Evolutionary conservation across 1,139 yeast species (phyloP).

Genomic region (Hemisphaericaspora lyxosophila): DNA sequence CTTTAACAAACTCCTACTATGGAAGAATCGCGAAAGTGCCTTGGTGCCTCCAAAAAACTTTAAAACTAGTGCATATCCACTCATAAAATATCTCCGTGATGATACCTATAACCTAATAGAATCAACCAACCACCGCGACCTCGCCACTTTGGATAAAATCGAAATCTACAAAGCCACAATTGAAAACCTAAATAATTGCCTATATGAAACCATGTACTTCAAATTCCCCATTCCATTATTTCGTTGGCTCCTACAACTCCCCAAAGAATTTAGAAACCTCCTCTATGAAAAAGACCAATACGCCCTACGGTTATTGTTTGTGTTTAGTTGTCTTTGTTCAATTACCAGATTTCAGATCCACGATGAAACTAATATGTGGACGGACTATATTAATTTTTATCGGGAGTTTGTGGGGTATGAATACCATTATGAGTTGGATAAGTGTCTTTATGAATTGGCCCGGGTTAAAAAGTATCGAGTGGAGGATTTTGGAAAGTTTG

Average conservation of each 20-base stretch:
- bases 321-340: slow-evolving; percentile 21
- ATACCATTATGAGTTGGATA: slow-evolving; percentile 14
- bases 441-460: slow-evolving; percentile 14
- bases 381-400: slow-evolving; percentile 28
- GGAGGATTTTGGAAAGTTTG: slow-evolving; percentile 4
- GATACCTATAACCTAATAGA: slow-evolving; percentile 1
- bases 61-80: slow-evolving; percentile 2
- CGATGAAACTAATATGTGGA: slow-evolving; percentile 25
- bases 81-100: slow-evolving; percentile 1
- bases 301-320: slow-evolving; percentile 27
- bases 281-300: slow-evolving; percentile 21
- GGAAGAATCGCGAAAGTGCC: no score
- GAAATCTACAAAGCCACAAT: slow-evolving; percentile 3
- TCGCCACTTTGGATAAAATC: not conserved
- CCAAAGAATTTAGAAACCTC: slow-evolving; percentile 19
- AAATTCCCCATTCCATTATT: slow-evolving; percentile 30
- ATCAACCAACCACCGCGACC: not conserved
- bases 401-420: slow-evolving; percentile 18
- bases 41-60: not conserved
- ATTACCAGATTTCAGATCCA: slow-evolving; percentile 24
- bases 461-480: slow-evolving; percentile 5
- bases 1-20: slow-evolving; percentile 8
- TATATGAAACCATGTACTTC: slow-evolving; percentile 15
- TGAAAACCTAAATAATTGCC: slow-evolving; percentile 1
- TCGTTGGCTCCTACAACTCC: slow-evolving; percentile 26